Conservation (phyloP, 2,329 filamentous ascomycete species). For the Fusarium musae region DNA sequence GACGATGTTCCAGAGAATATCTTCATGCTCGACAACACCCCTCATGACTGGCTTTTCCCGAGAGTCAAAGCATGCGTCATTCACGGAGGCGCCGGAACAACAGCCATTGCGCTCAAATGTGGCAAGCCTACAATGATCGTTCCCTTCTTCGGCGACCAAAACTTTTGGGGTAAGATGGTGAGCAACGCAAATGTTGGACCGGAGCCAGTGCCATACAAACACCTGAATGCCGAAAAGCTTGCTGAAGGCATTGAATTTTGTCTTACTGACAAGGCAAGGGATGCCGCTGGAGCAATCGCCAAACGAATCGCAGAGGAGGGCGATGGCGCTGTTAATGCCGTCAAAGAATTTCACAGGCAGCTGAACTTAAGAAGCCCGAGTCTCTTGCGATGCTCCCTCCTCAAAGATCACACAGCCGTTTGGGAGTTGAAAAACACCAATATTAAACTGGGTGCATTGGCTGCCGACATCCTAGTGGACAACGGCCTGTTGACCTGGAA, state of each 20-base stretch:
- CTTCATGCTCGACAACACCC: slow-evolving; percentile 78
- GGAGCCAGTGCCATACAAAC: slow-evolving; percentile 74
- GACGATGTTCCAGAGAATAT: slow-evolving; percentile 69
- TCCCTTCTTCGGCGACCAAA: slow-evolving; percentile 83
- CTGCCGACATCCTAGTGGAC: slow-evolving; percentile 72
- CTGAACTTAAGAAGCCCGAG: slow-evolving; percentile 62
- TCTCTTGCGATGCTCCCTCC: slow-evolving; percentile 73
- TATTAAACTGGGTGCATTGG: slow-evolving; percentile 70
- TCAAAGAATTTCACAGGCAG: slow-evolving; percentile 72
- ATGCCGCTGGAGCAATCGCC: slow-evolving; percentile 69
- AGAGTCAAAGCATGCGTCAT: slow-evolving; percentile 74
- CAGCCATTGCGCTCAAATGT: slow-evolving; percentile 77
- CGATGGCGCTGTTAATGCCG: slow-evolving; percentile 76
- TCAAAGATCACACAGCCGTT: slow-evolving; percentile 70
- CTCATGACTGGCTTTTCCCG: slow-evolving; percentile 82
- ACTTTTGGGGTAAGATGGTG: slow-evolving; percentile 81
- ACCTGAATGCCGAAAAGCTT: slow-evolving; percentile 70
- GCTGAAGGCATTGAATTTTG: slow-evolving; percentile 78
- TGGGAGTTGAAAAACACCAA: slow-evolving; percentile 73
- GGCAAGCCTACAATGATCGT: slow-evolving; percentile 80
- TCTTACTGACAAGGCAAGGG: slow-evolving; percentile 68
- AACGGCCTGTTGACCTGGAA: slow-evolving; percentile 71
- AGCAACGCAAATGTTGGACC: slow-evolving; percentile 72
- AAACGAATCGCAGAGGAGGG: slow-evolving; percentile 70
- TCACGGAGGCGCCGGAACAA: slow-evolving; percentile 82